Evolutionary conservation across 768 basidiomycete genomes (phyloP).

Genomic region (Suillus spraguei): DNA sequence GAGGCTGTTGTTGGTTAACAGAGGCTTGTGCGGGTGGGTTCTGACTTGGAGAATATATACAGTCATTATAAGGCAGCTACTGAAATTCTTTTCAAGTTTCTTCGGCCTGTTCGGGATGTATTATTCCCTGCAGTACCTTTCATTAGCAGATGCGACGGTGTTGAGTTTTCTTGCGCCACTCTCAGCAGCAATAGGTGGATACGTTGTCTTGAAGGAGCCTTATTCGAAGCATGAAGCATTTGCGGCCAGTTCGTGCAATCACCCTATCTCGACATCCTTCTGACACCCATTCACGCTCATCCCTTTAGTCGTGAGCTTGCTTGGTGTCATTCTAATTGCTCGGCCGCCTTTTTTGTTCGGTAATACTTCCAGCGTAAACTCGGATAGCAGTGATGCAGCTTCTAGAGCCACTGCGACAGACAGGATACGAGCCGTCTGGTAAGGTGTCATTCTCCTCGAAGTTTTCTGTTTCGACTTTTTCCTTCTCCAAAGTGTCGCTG

Average conservation of each 20-base stretch:
- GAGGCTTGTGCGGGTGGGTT: slow-evolving; percentile 67
- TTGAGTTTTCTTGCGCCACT: slow-evolving; percentile 77
- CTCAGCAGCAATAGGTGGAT: slow-evolving; percentile 61
- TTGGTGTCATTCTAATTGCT: slow-evolving; percentile 82
- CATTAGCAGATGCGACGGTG: slow-evolving; percentile 77
- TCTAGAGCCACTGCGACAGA: slow-evolving; percentile 30
- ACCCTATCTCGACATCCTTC: neutral
- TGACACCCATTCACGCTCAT: neutral
- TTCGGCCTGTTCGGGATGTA: slow-evolving; percentile 72
- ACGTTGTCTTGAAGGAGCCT: slow-evolving; percentile 61
- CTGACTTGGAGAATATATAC: neutral
- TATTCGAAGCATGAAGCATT: slow-evolving; percentile 57
- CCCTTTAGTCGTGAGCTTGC: slow-evolving; percentile 57
- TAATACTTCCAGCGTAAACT: slow-evolving; percentile 6
- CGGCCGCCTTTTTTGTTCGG: slow-evolving; percentile 79
- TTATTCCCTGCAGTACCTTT: slow-evolving; percentile 72
- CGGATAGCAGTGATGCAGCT: slow-evolving; percentile 7
- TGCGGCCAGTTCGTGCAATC: slow-evolving; percentile 45
- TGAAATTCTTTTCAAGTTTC: slow-evolving; percentile 48
- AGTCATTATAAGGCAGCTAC: neutral
- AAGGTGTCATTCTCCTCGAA: slow-evolving; percentile 3
- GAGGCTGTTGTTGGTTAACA: slow-evolving; percentile 51
- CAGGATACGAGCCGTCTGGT: slow-evolving; percentile 66
- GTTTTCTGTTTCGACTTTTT: neutral
- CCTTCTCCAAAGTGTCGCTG: slow-evolving; percentile 46